phyloP scores from a whole-genome alignment of 2,329 filamentous ascomycete genomes.

The Ascochyta clinopodiicola region DNA sequence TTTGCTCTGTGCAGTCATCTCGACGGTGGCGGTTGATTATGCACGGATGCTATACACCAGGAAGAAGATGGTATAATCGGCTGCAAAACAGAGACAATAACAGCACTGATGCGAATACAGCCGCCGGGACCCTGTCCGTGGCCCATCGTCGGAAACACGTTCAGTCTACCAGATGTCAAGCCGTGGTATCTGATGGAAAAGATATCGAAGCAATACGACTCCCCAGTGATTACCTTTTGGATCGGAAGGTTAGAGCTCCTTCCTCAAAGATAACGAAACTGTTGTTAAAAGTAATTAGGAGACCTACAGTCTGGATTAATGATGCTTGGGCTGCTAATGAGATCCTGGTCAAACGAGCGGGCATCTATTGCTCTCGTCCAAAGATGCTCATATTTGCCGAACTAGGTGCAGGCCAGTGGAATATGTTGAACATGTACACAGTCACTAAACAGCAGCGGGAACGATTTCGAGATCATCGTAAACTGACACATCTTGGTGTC shows the following conservation, averaged over 20 bases:
- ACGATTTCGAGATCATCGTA: slow-evolving; percentile 40
- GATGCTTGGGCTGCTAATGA: slow-evolving; percentile 59
- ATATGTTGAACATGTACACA: slow-evolving; percentile 46
- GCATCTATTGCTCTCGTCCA: slow-evolving; percentile 60
- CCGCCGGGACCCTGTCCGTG: slow-evolving; percentile 62
- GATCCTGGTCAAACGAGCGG: slow-evolving; percentile 59
- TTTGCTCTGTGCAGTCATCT: neutral
- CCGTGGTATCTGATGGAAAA: slow-evolving; percentile 66
- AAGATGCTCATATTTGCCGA: slow-evolving; percentile 56
- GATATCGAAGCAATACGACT: slow-evolving; percentile 57
- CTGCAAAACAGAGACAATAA: too few species aligned
- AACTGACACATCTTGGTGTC: slow-evolving; percentile 46
- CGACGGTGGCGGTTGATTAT: slow-evolving; percentile 53
- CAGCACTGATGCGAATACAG: slow-evolving; percentile 35
- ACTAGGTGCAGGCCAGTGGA: slow-evolving; percentile 43
- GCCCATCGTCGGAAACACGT: slow-evolving; percentile 64
- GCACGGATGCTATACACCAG: slow-evolving; percentile 58
- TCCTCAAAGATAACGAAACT: neutral
- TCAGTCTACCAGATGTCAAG: slow-evolving; percentile 60
- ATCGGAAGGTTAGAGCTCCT: slow-evolving; percentile 46
- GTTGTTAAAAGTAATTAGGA: slow-evolving; percentile 18
- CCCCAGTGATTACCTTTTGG: slow-evolving; percentile 63
- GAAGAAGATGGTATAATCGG: slow-evolving; percentile 52
- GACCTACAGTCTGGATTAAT: slow-evolving; percentile 51
- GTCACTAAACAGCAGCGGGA: slow-evolving; percentile 39